phyloP scores from a whole-genome alignment of 1,284 basidiomycete species.

The Cryptococcus maquisensis region DNA sequence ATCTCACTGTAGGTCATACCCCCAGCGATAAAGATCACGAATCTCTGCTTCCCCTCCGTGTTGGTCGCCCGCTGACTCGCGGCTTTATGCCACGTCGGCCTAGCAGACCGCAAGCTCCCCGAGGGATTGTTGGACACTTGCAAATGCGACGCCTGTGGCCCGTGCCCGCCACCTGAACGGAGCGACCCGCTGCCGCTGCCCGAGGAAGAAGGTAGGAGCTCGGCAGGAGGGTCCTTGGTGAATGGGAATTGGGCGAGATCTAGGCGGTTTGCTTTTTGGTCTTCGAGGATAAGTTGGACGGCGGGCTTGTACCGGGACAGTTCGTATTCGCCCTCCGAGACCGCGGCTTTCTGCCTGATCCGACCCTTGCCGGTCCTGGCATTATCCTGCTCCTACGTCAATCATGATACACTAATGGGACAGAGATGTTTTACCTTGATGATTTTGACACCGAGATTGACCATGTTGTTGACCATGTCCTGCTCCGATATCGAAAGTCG shows the following conservation, averaged over 20 bases:
- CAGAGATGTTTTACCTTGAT: slow-evolving; percentile 60
- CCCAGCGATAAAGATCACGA: slow-evolving; percentile 88
- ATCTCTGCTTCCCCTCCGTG: slow-evolving; percentile 60
- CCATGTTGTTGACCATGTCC: slow-evolving; percentile 86
- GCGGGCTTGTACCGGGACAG: slow-evolving; percentile 89
- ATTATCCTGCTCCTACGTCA: slow-evolving; percentile 48
- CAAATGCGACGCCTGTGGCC: neutral
- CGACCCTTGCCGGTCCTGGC: slow-evolving; percentile 74
- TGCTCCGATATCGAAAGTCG: slow-evolving; percentile 82
- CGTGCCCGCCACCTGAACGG: neutral
- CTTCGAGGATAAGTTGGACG: slow-evolving; percentile 74
- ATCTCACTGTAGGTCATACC: slow-evolving; percentile 97
- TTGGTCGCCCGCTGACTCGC: slow-evolving; percentile 49
- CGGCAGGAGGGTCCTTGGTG: slow-evolving; percentile 75
- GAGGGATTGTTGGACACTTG: slow-evolving; percentile 30
- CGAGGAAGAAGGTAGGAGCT: slow-evolving; percentile 32
- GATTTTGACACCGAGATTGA: slow-evolving; percentile 77
- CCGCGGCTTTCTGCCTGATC: slow-evolving; percentile 67
- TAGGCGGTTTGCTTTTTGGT: slow-evolving; percentile 72
- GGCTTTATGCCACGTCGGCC: slow-evolving; percentile 72
- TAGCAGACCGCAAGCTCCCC: slow-evolving; percentile 70
- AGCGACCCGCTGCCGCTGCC: neutral
- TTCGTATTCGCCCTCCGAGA: slow-evolving; percentile 83
- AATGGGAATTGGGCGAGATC: slow-evolving; percentile 83
- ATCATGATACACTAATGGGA: slow-evolving; percentile 5